Percentiles rank a stretch among this genome's conserved stretches.
Evolutionary conservation across 768 basidiomycete genomes (phyloP).

Genomic region (Imleria badia): DNA sequence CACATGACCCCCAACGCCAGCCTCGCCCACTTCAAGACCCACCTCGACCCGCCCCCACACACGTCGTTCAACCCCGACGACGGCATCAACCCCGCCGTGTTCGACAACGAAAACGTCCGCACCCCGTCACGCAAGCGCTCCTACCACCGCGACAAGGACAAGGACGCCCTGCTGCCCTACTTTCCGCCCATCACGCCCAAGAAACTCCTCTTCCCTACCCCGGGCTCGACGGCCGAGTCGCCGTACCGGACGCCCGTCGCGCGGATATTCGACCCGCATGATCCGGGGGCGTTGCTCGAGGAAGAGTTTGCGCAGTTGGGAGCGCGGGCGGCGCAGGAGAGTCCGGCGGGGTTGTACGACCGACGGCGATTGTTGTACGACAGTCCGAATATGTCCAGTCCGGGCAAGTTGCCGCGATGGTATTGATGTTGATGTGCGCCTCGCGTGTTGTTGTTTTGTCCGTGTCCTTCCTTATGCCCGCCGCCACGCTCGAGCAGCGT

Average conservation of each 20-base stretch:
- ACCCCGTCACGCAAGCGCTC: conserved; percentile 48
- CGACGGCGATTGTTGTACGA: conserved; percentile 62
- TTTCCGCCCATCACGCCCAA: conserved; percentile 45
- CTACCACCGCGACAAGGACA: conserved; percentile 28
- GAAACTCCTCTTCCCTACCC: conserved; percentile 37
- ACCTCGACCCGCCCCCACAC: conserved; percentile 61
- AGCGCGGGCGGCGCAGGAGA: conserved; percentile 46
- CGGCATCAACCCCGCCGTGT: conserved; percentile 38
- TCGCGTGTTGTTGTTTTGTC: background rate
- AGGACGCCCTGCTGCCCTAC: conserved; percentile 14
- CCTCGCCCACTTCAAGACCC: conserved; percentile 65
- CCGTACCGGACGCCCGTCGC: conserved; percentile 51
- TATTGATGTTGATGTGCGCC: too few relatives aligned
- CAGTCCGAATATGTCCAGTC: conserved; percentile 65
- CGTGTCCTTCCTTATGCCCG: background rate
- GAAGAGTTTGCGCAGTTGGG: conserved; percentile 67
- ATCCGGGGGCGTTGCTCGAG: conserved; percentile 64
- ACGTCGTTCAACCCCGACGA: conserved; percentile 26
- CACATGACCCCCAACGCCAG: conserved; percentile 70
- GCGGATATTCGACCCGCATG: conserved; percentile 66
- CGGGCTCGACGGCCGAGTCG: conserved; percentile 33
- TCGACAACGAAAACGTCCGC: conserved; percentile 38
- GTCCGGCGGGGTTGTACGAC: conserved; percentile 69
- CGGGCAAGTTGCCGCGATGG: conserved; percentile 53
- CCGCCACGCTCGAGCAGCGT: background rate